Evolutionary conservation across 148 eudicot genomes (phyloP).

Genomic region (Talinum fruticosum): DNA sequence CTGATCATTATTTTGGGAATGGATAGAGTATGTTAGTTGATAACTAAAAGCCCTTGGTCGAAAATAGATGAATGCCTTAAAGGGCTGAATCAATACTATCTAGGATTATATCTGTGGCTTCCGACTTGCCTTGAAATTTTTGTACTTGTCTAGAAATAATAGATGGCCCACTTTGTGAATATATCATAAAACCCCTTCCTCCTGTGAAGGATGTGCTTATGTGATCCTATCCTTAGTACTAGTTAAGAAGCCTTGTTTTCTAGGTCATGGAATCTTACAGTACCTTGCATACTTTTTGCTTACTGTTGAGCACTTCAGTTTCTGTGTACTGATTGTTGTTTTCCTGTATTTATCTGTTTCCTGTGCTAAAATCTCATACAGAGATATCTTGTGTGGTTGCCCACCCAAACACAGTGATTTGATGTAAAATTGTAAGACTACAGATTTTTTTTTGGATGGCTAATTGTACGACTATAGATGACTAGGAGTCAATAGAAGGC

Average conservation of each 20-base stretch:
- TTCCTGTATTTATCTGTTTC: neutral
- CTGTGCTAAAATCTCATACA: neutral
- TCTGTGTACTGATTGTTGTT: neutral
- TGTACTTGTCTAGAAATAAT: too few relatives aligned
- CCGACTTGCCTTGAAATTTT: too few relatives aligned
- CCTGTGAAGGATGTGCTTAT: neutral
- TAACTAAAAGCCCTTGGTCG: neutral
- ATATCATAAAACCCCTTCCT: too few relatives aligned
- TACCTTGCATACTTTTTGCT: neutral
- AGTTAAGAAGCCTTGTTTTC: neutral
- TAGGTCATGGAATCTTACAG: neutral
- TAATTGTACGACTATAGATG: neutral
- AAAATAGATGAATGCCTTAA: too few relatives aligned
- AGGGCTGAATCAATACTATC: too few relatives aligned
- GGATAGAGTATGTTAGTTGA: neutral
- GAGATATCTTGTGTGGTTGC: neutral
- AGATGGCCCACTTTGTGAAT: too few relatives aligned
- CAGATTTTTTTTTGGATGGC: too few relatives aligned
- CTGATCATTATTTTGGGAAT: neutral
- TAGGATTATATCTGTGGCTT: too few relatives aligned
- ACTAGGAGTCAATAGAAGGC: neutral
- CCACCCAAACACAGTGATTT: neutral
- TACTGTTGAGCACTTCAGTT: neutral
- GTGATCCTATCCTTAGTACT: neutral
- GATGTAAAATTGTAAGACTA: neutral